Base-by-base conservation (phyloP, 2,329 filamentous ascomycete species). In the Colletotrichum nymphaeae region DNA sequence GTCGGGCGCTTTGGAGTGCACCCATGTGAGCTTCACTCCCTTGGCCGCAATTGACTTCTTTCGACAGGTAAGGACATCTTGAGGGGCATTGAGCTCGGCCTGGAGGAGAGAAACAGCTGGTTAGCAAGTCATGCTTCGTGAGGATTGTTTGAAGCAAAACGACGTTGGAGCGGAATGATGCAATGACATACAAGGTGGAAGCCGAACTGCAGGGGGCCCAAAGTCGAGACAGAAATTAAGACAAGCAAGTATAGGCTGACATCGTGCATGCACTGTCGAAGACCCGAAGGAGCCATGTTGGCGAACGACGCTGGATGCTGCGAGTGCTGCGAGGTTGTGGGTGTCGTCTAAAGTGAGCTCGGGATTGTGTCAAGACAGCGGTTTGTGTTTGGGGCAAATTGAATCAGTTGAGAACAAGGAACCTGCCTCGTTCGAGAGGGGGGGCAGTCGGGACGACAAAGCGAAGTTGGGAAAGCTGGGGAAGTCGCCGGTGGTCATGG, bases 1-100 rank as follows among this genome's bases (percentile, higher is more conserved):
- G 9, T 76, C 66, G 28, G 76, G 76, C 24, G 78, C 72, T 67
- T 75, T 72, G 70, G 80, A 76, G 8, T 79, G 76, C 70, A 81
- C 71, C 78, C 81, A 77, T 52, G 74, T 76, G 24, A 77, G 76
- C 68, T 81, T 68, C 58, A 63, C 69, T 12, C 60, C 77, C 35
- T 69, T 70, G 68, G 67, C 76, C 52, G 82, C 82, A 63, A 84
- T 83, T 62, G 84, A 81, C 75, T 85, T 84, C 75, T 91, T 91
- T 77, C 91, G 91, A 85, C 97, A 98, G 70, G 94, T 97, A 78
- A 99, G 93, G 79, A 97, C 94, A 86, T 95, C 93, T 88, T 98
- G 93, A 9, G 97, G 97, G 9, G 96, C 95, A 82, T 99, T 99
- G 75, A 99, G 90, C 82, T 98, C 97, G 77, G 95, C 94, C 95